A percentile compares a stretch with the other conserved stretches of the same genome.
Conservation (phyloP, 2,329 filamentous ascomycete genomes). For the Colletotrichum chlorophyti region DNA sequence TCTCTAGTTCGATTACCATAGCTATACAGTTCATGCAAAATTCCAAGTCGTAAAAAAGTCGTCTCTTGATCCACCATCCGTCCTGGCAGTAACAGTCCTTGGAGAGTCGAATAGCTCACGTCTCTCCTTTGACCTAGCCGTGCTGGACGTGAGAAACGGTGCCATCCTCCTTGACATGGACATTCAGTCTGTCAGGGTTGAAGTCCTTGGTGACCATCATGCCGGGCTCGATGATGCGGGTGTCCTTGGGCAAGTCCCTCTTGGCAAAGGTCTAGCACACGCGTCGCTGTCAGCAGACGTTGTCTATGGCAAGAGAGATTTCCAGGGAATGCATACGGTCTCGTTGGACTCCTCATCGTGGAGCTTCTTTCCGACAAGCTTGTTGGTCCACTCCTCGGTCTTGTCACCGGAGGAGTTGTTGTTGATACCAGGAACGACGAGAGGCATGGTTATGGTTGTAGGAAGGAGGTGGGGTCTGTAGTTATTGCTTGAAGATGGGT, state of each 20-base stretch:
- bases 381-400: conserved; percentile 65
- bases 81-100: no score
- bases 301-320: background rate
- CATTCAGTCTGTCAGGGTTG: conserved; percentile 60
- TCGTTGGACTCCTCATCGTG: conserved; percentile 57
- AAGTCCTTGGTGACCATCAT: conserved; percentile 66
- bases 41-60: background rate
- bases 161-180: conserved; percentile 66
- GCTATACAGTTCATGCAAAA: background rate
- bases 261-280: conserved; percentile 63
- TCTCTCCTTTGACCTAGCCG: conserved; percentile 44
- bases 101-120: no score
- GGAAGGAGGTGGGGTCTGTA: background rate
- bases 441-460: conserved; percentile 60
- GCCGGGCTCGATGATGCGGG: conserved; percentile 63
- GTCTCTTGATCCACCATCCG: background rate
- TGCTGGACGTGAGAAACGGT: conserved; percentile 66
- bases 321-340: conserved; percentile 57
- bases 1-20: background rate
- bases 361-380: conserved; percentile 69
- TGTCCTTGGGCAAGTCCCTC: conserved; percentile 62
- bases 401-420: conserved; percentile 50
- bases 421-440: conserved; percentile 66
- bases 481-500: background rate
- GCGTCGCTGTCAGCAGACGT: background rate